Conservation (phyloP, 148 eudicot genomes). For the Fagopyrum tataricum region DNA sequence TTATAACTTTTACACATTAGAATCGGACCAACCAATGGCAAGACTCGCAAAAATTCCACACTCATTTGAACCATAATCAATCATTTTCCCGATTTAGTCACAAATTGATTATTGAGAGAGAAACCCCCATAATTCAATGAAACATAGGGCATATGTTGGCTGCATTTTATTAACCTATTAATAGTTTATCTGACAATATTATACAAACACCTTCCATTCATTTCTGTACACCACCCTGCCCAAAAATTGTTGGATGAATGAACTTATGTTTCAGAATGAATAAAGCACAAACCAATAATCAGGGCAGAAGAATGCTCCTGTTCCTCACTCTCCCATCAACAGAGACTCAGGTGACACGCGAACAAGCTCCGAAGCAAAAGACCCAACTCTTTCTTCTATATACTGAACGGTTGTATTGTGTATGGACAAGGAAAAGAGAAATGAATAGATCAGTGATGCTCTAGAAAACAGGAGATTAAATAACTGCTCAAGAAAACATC, state of each 20-base stretch:
- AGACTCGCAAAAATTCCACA: too few relatives aligned
- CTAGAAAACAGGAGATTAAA: neutral
- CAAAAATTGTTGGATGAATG: constrained; percentile 3
- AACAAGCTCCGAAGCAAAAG: neutral
- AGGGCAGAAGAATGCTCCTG: neutral
- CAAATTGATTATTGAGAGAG: neutral
- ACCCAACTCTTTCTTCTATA: too few relatives aligned
- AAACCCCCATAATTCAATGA: neutral
- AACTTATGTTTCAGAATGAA: neutral
- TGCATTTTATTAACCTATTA: neutral
- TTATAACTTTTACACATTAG: too few relatives aligned
- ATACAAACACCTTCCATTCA: neutral
- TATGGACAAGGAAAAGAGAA: neutral
- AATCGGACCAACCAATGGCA: too few relatives aligned
- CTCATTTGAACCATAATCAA: too few relatives aligned
- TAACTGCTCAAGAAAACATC: neutral
- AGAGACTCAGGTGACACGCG: neutral
- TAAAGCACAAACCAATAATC: neutral
- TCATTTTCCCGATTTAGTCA: neutral
- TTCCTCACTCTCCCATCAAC: neutral
- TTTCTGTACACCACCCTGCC: constrained; percentile 4
- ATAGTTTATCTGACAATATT: neutral
- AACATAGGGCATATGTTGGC: neutral
- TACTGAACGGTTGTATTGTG: neutral
- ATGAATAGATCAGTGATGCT: neutral